Conservation (phyloP, 495 filamentous ascomycete species). For the Neurospora intermedia region DNA sequence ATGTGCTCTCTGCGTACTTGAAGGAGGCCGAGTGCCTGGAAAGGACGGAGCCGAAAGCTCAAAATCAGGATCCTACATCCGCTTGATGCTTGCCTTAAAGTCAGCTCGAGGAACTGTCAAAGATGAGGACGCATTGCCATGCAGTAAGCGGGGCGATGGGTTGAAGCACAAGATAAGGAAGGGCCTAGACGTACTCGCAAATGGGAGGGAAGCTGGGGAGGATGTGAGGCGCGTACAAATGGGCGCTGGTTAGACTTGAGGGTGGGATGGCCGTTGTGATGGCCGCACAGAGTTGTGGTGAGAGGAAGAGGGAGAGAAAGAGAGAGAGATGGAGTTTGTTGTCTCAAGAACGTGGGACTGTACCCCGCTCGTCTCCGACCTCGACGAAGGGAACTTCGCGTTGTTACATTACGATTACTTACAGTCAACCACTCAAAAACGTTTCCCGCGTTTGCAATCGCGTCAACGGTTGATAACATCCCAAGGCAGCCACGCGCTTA, state of each 20-base stretch:
- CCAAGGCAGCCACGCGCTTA: background rate
- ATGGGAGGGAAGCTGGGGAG: too few species aligned
- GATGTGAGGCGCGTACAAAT: too few species aligned
- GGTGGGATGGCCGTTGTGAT: background rate
- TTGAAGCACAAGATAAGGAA: background rate
- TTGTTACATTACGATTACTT: too few species aligned
- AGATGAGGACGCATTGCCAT: background rate
- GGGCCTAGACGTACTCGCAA: background rate
- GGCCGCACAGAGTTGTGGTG: background rate
- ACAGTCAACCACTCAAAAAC: background rate
- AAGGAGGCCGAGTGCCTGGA: background rate
- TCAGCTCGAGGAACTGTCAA: background rate
- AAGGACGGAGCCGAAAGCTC: background rate
- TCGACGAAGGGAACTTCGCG: background rate
- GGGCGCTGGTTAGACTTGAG: too few species aligned
- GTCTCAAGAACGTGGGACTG: too few species aligned
- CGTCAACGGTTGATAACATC: background rate
- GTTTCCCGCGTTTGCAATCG: background rate
- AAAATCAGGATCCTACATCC: background rate
- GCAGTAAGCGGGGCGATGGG: background rate
- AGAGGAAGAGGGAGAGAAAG: background rate
- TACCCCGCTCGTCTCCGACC: too few species aligned
- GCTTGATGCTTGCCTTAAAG: background rate
- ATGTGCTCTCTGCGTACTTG: background rate
- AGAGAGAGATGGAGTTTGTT: too few species aligned